Conservation (phyloP, 345 rosid genomes). For the Eucalyptus paniculata region DNA sequence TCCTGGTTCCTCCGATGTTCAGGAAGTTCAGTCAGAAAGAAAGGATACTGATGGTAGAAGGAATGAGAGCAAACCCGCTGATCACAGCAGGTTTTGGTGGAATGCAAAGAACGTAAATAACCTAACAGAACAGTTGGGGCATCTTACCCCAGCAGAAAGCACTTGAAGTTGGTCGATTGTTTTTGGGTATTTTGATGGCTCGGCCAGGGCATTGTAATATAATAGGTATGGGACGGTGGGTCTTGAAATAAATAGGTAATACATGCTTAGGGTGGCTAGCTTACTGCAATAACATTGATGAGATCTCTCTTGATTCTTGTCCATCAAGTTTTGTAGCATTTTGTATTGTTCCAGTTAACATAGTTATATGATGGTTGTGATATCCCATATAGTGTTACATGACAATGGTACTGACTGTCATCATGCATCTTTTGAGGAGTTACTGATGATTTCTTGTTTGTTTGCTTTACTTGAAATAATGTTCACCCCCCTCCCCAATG, state of each 20-base stretch:
- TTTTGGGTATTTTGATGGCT: not conserved
- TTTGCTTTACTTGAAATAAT: not conserved
- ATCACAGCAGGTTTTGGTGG: constrained; percentile 61
- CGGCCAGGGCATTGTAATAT: not conserved
- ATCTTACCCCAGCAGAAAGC: constrained; percentile 74
- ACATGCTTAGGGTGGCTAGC: not conserved
- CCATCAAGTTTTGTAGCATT: not conserved
- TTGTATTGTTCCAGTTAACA: not conserved
- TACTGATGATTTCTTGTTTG: not conserved
- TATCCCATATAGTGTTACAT: not conserved
- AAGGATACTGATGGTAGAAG: constrained; percentile 37
- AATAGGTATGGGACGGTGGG: not conserved
- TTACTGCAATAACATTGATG: not conserved
- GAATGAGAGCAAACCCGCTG: constrained; percentile 31
- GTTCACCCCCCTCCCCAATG: fast-evolving
- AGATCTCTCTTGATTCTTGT: not conserved
- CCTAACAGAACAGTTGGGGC: constrained; percentile 73
- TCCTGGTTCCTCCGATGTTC: constrained; percentile 62
- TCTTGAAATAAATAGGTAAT: not conserved
- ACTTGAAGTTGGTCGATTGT: constrained; percentile 12
- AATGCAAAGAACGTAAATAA: constrained; percentile 49
- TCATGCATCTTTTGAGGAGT: not conserved
- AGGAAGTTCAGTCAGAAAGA: constrained; percentile 71
- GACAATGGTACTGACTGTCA: not conserved
- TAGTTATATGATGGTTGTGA: not conserved